Base-by-base conservation (phyloP, 192 early-diverging fungal species). In the Coemansia sp. region DNA sequence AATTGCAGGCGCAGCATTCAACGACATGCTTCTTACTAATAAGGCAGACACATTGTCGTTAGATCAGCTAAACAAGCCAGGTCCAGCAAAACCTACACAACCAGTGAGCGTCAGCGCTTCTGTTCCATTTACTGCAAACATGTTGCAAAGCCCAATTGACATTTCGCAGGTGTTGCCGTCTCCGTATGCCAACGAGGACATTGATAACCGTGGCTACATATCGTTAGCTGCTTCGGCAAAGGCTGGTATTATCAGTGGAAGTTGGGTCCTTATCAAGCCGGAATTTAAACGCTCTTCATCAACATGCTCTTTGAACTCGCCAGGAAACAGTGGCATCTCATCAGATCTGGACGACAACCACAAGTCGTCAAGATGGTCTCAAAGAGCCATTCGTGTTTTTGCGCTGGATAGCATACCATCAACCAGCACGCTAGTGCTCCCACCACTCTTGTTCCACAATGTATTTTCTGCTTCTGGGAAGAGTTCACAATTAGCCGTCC, bases 341-440 rank as follows among this genome's bases (percentile, higher is more conserved):
- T 13, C 40, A 18, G 40, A 7, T 43, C 18, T 4, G 18, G 18
- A 43, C 10, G 10, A n/a, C 21, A 53, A 18, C 13, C 20, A 4
- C 43, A 29, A 49, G 58, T 5, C 56, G 26, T 3, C 62, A 23
- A 63, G 39, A 28, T n/a, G 8, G n/a, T 42, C 20, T n/a, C 64
- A 28, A 25, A 31, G 79, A 16, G 70, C 70, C 6, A 81, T 81
- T 52, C 79, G 79, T n/a, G 48, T 81, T 49, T 75, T 75, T 64
- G 52, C 35, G 48, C 61, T 39, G 15, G 12, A 16, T n/a, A 23
- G 20, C 23, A 28, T 35, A 59, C 40, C 34, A 23, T 57, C 18
- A 31, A 33, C n/a, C 55, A 57, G 8, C 18, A 26, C 52, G 12
- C 30, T 81, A 13, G 66, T 64, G 26, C 74, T 81, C 26, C 79